A percentile compares a stretch with the other conserved stretches of the same genome.
phyloP scores from a whole-genome alignment of 2,329 filamentous ascomycete genomes.

The Aspergillus sp. region DNA sequence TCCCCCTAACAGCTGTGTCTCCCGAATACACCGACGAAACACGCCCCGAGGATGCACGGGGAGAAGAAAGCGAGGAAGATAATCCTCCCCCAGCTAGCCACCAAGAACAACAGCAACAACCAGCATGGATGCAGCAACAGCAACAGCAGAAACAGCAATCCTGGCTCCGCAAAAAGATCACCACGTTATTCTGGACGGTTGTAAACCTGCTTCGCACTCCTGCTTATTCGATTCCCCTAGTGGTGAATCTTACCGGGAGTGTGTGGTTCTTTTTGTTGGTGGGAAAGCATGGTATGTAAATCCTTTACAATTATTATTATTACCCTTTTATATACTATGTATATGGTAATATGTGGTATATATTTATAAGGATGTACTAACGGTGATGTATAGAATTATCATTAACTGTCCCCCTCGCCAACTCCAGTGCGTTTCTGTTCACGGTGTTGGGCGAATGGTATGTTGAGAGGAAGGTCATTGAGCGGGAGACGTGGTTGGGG shows the following conservation, averaged over 20 bases:
- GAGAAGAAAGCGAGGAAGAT: conserved; percentile 12
- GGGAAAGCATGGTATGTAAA: conserved; percentile 79
- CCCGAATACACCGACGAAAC: conserved; percentile 11
- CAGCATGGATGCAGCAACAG: conserved; percentile 26
- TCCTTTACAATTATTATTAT: too few species aligned
- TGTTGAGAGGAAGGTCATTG: conserved; percentile 88
- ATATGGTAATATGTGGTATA: too few species aligned
- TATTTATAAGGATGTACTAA: too few species aligned
- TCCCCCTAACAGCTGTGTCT: not conserved
- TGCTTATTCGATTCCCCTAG: conserved; percentile 77
- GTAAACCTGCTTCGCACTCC: conserved; percentile 78
- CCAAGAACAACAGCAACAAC: not conserved
- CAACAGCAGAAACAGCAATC: conserved; percentile 36
- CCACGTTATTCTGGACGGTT: conserved; percentile 71
- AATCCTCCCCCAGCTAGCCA: conserved; percentile 6
- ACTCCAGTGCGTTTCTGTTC: conserved; percentile 92
- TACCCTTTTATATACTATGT: too few species aligned
- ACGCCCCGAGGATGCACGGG: not conserved
- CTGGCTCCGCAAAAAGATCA: conserved; percentile 64
- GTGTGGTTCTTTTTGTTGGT: conserved; percentile 97
- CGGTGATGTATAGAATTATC: conserved; percentile 67
- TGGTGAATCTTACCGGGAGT: conserved; percentile 88
- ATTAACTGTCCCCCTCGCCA: conserved; percentile 90
- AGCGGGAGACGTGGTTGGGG: conserved; percentile 78
- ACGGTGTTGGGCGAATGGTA: conserved; percentile 95